A percentile compares a stretch with the other conserved stretches of the same genome.
phyloP scores from a whole-genome alignment of 2,329 filamentous ascomycete species.

The Apiospora saccharicola region DNA sequence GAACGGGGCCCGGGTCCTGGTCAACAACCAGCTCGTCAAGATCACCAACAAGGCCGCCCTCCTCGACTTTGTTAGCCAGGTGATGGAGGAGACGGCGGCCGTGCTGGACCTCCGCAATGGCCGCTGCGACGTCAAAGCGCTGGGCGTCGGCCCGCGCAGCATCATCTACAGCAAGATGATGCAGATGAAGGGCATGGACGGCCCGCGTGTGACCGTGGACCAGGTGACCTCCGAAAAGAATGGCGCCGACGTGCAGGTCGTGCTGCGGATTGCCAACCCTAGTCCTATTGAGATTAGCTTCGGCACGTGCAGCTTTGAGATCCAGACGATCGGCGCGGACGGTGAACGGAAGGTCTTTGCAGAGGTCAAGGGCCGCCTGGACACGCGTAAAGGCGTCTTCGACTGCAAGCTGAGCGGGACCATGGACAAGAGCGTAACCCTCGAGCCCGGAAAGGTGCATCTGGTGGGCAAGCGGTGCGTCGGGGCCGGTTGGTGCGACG shows the following conservation, averaged over 20 bases:
- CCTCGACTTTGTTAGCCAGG: conserved; percentile 33
- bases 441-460: conserved; percentile 24
- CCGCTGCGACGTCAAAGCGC: conserved; percentile 30
- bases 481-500: conserved; percentile 38
- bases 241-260: conserved; percentile 20
- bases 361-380: conserved; percentile 36
- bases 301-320: conserved; percentile 37
- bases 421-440: conserved; percentile 26
- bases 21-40: conserved; percentile 34
- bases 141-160: conserved; percentile 32
- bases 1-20: conserved; percentile 32
- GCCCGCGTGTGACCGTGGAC: conserved; percentile 30
- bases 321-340: conserved; percentile 30
- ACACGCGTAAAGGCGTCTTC: conserved; percentile 34
- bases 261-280: conserved; percentile 35
- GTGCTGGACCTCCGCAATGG: conserved; percentile 36
- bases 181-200: conserved; percentile 34
- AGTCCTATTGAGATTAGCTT: conserved; percentile 39
- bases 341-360: conserved; percentile 28
- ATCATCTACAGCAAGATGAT: conserved; percentile 37
- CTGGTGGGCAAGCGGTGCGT: conserved; percentile 36
- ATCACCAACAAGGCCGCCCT: conserved; percentile 36
- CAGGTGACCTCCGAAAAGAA: conserved; percentile 21
- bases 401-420: conserved; percentile 32
- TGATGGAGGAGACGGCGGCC: conserved; percentile 29